Evolutionary conservation across 2,329 filamentous ascomycete genomes (phyloP), one percentile per base, ranked within the genome.

Genomic region (Penicillium psychrosexuale): DNA sequence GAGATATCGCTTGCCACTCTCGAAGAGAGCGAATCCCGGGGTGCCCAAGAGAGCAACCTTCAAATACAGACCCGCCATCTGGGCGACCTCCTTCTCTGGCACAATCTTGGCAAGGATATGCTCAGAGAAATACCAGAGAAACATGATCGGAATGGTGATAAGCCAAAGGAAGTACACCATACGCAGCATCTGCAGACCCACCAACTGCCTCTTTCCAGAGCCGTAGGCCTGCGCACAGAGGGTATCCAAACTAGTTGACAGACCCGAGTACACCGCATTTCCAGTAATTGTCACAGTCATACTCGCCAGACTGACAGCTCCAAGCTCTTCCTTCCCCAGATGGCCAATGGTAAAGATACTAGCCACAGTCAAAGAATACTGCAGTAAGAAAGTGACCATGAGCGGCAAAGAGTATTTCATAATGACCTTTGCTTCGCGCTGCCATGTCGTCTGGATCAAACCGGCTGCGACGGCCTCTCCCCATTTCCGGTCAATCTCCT

Each of bases 221-320:
- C 94, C 93, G 69, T 95, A 97, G 0, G 94, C 93, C 73, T 97
- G 93, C 0, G 93, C 85, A 71, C 93, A 97, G 2, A 97, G 84
- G 0, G 93, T 97, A 73, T 97, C 93, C 36, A 97, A 79, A 60
- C 88, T 90, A 5, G 93, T 97, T 1, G 91, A 88, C 13, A 97
- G 80, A n/a, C 91, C 89, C 68, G 91, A 88, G 68, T 90, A 88
- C 15, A 90, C 84, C 0, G 87, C 88, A 65, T 89, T 87, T 55
- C 88, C 90, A 13, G 84, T 89, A 63, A 94, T 92, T 60, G 85
- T 90, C 28, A 87, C 87, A 2, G 88, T 90, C 89, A 93, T 93
- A 65, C 86, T 86, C 5, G 84, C 86, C 59, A 89, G 72, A 67
- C 82, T 85, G 36, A 88, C 84, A 0, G 85, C 86, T 3, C 84